Conservation (phyloP, 2,329 filamentous ascomycete genomes). For the Sclerotinia minor region DNA sequence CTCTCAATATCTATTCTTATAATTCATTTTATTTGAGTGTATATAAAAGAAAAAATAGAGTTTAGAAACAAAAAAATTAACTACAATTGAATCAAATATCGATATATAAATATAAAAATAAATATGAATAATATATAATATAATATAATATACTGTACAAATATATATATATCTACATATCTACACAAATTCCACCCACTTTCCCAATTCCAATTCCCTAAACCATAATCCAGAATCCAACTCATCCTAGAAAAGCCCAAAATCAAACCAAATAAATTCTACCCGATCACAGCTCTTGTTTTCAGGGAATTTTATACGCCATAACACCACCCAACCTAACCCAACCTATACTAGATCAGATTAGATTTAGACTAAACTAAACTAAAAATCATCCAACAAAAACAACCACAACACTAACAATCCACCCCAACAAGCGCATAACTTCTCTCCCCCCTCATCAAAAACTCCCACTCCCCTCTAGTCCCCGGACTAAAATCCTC, state of each 20-base stretch:
- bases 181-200: neutral
- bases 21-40: too few relatives aligned
- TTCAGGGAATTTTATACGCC: constrained; percentile 27
- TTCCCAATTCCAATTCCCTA: neutral
- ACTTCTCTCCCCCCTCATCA: constrained; percentile 52
- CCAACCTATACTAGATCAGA: neutral
- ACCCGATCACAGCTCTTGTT: constrained; percentile 41
- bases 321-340: neutral
- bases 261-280: neutral
- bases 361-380: too few relatives aligned
- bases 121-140: neutral
- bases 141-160: too few relatives aligned
- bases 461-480: constrained; percentile 61
- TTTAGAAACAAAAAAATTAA: too few relatives aligned
- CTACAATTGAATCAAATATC: neutral
- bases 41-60: too few relatives aligned
- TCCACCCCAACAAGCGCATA: constrained; percentile 52
- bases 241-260: neutral
- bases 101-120: too few relatives aligned
- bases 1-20: too few relatives aligned
- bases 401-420: constrained; percentile 42
- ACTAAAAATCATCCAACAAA: neutral
- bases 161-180: neutral
- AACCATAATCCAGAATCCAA: too few relatives aligned
- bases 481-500: constrained; percentile 65